phyloP scores from a whole-genome alignment of 225 moss, liverwort and hornwort species.

The Physcomitrellopsis africana region DNA sequence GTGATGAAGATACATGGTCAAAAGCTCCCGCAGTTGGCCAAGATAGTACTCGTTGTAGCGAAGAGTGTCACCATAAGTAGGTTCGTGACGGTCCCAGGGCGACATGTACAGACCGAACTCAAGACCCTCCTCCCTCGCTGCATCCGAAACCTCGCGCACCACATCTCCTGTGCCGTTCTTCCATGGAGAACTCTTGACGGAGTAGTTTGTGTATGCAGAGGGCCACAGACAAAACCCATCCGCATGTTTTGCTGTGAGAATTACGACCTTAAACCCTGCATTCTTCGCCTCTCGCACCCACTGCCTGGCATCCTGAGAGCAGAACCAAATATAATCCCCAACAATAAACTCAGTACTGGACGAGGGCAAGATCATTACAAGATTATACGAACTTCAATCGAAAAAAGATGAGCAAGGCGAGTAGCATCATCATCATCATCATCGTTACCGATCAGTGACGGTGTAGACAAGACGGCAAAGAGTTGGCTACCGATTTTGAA shows the following conservation, averaged over 20 bases:
- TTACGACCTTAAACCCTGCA: conserved; percentile 75
- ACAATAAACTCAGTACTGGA: neutral
- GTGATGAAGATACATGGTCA: conserved; percentile 55
- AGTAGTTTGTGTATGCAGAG: conserved; percentile 76
- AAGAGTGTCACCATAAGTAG: conserved; percentile 64
- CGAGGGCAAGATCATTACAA: neutral
- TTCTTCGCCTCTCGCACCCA: conserved; percentile 77
- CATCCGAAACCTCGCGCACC: conserved; percentile 69
- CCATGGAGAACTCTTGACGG: conserved; percentile 77
- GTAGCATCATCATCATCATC: neutral
- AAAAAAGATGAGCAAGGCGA: neutral
- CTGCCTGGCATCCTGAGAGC: conserved; percentile 64
- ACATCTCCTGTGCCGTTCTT: conserved; percentile 73
- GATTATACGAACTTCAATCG: neutral
- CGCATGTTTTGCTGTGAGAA: conserved; percentile 90
- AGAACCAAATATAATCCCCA: neutral
- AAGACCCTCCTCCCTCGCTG: conserved; percentile 66
- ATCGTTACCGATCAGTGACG: neutral
- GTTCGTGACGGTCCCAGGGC: conserved; percentile 89
- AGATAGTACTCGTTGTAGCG: conserved; percentile 85
- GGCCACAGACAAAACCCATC: conserved; percentile 97
- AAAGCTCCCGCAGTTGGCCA: conserved; percentile 78
- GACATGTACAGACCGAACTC: conserved; percentile 84
- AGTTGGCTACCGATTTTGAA: neutral
- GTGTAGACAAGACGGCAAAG: neutral